Evolutionary conservation across 441 rosid species (phyloP).

Genomic region (Caryocar brasiliense): DNA sequence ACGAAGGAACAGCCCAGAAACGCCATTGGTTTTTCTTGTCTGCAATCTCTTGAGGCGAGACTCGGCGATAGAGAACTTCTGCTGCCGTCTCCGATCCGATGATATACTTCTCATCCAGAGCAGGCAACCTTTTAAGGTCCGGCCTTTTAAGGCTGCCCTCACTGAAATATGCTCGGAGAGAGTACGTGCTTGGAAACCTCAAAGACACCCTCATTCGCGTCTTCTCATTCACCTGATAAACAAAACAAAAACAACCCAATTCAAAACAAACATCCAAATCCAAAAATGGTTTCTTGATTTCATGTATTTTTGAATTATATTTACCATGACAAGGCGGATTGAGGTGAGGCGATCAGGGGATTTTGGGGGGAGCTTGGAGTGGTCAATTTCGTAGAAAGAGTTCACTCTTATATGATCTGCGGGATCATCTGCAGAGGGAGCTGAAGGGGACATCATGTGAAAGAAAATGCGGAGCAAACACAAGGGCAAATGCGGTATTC

Average conservation of each 20-base stretch:
- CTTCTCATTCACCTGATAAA: conserved; percentile 58
- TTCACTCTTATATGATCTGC: conserved; percentile 50
- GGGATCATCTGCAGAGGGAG: conserved; percentile 21
- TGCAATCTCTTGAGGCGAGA: conserved; percentile 43
- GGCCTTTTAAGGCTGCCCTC: conserved; percentile 16
- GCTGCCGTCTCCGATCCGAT: conserved; percentile 50
- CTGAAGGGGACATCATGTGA: background rate
- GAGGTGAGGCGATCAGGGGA: conserved; percentile 53
- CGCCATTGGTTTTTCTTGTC: conserved; percentile 31
- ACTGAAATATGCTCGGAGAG: conserved; percentile 46
- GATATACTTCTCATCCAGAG: conserved; percentile 55
- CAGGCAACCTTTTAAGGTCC: conserved; percentile 40
- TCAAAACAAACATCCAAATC: background rate
- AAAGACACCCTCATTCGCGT: conserved; percentile 40
- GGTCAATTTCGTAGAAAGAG: conserved; percentile 69
- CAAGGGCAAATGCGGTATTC: background rate
- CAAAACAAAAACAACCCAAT: background rate
- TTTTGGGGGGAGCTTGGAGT: conserved; percentile 38
- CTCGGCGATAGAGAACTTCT: conserved; percentile 51
- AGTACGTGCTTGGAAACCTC: conserved; percentile 57
- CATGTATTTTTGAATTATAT: too few relatives aligned
- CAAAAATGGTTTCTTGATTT: too few relatives aligned
- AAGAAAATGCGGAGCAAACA: background rate
- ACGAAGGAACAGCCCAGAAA: conserved; percentile 48
- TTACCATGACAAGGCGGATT: conserved; percentile 65